phyloP scores from a whole-genome alignment of 768 basidiomycete genomes.

The Trametopsis cervina region DNA sequence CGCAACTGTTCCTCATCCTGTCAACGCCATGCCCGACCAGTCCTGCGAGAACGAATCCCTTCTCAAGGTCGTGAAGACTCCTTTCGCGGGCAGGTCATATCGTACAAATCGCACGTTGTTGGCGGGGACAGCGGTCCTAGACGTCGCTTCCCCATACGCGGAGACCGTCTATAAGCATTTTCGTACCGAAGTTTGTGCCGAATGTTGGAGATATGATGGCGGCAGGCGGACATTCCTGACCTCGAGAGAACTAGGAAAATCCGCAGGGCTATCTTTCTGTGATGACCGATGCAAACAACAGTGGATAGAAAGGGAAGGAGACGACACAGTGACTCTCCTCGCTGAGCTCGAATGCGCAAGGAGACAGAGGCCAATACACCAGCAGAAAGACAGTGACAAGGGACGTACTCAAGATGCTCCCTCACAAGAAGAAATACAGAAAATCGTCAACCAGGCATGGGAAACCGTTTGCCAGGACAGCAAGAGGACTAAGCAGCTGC shows the following conservation, averaged over 20 bases:
- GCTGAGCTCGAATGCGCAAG: constrained; percentile 17
- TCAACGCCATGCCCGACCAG: neutral
- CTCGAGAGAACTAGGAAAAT: constrained; percentile 20
- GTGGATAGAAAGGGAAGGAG: constrained; percentile 32
- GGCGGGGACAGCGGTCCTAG: constrained; percentile 11
- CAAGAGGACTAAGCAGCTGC: constrained; percentile 16
- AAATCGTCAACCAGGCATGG: constrained; percentile 42
- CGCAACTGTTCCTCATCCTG: no score
- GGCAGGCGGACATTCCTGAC: constrained; percentile 25
- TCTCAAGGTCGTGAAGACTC: constrained; percentile 13
- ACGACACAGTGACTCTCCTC: constrained; percentile 13
- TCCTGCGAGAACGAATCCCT: no score
- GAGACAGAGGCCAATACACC: no score
- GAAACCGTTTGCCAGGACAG: constrained; percentile 28
- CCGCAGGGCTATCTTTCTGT: constrained; percentile 51
- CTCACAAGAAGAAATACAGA: constrained; percentile 27
- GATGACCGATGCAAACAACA: constrained; percentile 35
- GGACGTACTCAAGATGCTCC: constrained; percentile 16
- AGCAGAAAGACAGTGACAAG: constrained; percentile 14
- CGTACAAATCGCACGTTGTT: constrained; percentile 15
- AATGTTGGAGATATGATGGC: constrained; percentile 56
- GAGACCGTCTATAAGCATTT: constrained; percentile 56
- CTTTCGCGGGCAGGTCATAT: constrained; percentile 19
- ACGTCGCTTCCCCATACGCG: constrained; percentile 40
- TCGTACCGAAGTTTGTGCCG: constrained; percentile 58